Evolutionary conservation across 345 rosid genomes (phyloP).

Genomic region (Zanthoxylum bungeanum): DNA sequence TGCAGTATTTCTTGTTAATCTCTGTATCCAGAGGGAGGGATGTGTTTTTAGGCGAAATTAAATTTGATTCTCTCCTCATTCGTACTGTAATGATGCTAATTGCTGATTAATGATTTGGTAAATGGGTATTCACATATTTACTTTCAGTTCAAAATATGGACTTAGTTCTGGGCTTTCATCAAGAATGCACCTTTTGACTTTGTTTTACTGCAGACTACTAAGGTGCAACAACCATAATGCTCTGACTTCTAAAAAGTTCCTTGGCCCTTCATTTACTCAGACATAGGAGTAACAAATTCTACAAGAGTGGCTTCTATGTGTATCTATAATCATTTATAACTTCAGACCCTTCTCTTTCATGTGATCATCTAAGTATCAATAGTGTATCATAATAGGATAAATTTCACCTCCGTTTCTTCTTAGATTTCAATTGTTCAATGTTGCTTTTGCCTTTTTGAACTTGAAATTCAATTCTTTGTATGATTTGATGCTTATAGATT

Average conservation of each 20-base stretch:
- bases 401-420: not conserved
- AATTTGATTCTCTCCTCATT: not conserved
- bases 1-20: constrained; percentile 3
- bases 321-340: not conserved
- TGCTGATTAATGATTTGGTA: not conserved
- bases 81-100: not conserved
- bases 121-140: not conserved
- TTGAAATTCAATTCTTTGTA: constrained; percentile 13
- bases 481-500: constrained; percentile 37
- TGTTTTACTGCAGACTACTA: not conserved
- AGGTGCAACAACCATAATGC: not conserved
- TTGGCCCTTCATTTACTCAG: not conserved
- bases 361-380: not conserved
- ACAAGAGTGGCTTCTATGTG: not conserved
- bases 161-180: not conserved
- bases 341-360: not conserved
- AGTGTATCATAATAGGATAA: not conserved
- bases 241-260: constrained; percentile 1
- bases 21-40: not conserved
- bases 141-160: not conserved
- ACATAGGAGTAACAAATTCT: not conserved
- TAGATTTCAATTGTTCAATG: not conserved
- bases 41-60: not conserved
- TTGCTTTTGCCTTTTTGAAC: not conserved
- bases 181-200: not conserved